Evolutionary conservation across 441 rosid genomes (phyloP).

Genomic region (Euphorbia schlechtendalii): DNA sequence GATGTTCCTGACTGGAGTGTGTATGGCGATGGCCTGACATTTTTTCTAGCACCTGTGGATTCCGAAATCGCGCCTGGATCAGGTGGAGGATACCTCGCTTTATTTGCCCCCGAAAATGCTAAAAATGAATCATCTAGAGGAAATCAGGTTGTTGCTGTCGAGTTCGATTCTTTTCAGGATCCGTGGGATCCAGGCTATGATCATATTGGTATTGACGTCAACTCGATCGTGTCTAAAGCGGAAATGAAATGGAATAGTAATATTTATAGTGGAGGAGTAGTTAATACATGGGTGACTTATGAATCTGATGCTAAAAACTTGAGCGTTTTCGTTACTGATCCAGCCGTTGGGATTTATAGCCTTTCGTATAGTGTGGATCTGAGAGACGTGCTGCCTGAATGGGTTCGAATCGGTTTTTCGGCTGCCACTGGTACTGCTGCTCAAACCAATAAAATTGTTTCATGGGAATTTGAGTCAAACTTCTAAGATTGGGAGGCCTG

Average conservation of each 20-base stretch:
- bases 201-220: conserved; percentile 16
- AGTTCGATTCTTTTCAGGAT: conserved; percentile 17
- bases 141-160: conserved; percentile 14
- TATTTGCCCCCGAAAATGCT: not conserved
- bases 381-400: conserved; percentile 11
- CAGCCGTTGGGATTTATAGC: conserved; percentile 4
- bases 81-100: conserved; percentile 5
- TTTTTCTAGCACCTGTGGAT: conserved; percentile 15
- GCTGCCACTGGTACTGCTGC: conserved; percentile 12
- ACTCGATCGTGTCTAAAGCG: conserved; percentile 6
- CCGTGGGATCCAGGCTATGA: conserved; percentile 15
- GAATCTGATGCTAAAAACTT: conserved; percentile 3
- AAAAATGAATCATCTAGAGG: not conserved
- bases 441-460: conserved; percentile 1
- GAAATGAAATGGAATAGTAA: conserved; percentile 1
- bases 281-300: conserved; percentile 10
- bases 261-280: not conserved
- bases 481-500: not conserved
- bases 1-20: not conserved
- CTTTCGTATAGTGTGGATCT: conserved; percentile 1
- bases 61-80: conserved; percentile 7
- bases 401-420: conserved; percentile 13
- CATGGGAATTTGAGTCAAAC: conserved; percentile 3
- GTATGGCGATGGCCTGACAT: conserved; percentile 13
- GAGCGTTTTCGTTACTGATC: not conserved